Evolutionary conservation across 441 rosid genomes (phyloP).

Genomic region (Adansonia madagascariensis): DNA sequence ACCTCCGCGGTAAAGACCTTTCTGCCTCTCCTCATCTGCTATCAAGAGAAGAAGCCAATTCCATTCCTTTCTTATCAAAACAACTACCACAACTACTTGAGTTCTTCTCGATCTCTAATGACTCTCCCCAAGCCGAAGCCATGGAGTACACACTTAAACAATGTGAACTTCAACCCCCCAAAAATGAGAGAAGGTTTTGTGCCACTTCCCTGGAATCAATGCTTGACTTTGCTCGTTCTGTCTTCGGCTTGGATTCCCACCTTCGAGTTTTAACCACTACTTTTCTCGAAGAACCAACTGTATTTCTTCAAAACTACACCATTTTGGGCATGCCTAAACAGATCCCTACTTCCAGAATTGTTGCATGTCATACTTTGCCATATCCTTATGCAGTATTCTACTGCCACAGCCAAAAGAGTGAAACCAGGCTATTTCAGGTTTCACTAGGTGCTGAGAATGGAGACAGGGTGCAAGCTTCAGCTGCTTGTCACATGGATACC

Average conservation of each 20-base stretch:
- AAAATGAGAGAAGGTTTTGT: conserved; percentile 64
- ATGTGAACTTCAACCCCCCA: conserved; percentile 50
- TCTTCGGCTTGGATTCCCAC: conserved; percentile 43
- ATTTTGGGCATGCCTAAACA: conserved; percentile 46
- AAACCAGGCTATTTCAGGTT: conserved; percentile 50
- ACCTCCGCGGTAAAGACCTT: conserved; percentile 47
- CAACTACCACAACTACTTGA: conserved; percentile 56
- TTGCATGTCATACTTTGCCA: conserved; percentile 79
- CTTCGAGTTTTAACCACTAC: conserved; percentile 52
- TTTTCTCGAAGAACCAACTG: conserved; percentile 8
- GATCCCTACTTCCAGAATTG: conserved; percentile 39
- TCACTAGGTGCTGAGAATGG: conserved; percentile 52
- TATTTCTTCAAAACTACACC: conserved; percentile 53
- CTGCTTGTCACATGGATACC: conserved; percentile 79
- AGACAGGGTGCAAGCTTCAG: conserved; percentile 52
- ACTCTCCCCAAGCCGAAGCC: conserved; percentile 74
- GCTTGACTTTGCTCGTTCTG: conserved; percentile 56
- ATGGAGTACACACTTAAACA: conserved; percentile 56
- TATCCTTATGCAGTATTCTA: conserved; percentile 76
- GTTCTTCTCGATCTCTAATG: conserved; percentile 54
- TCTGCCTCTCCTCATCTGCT: conserved; percentile 57
- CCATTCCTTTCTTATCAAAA: conserved; percentile 62
- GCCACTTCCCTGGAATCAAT: conserved; percentile 72
- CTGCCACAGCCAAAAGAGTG: conserved; percentile 62
- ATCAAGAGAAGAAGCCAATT: conserved; percentile 57